Evolutionary conservation across 2,329 filamentous ascomycete genomes (phyloP), one percentile per base, ranked within the genome.

Genomic region (Metarhizium album): DNA sequence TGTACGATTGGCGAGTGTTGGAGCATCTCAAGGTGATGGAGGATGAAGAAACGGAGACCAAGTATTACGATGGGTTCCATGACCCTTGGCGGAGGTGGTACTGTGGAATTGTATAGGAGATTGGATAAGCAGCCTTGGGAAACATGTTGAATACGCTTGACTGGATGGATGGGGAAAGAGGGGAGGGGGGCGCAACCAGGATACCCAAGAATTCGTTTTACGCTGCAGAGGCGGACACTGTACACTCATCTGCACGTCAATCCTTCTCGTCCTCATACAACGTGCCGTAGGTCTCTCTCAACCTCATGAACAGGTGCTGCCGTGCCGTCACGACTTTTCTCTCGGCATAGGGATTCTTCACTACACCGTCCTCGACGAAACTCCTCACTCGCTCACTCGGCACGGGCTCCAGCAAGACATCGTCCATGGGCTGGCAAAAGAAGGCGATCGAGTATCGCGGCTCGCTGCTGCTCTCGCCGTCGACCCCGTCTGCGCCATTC

Each of bases 391-490:
- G 66, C 54, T 76, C 70, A 61, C 82, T 85, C 8, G 82, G 82
- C 45, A 86, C 79, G 1, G 78, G 67, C 46, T 73, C 73, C 47
- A 86, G 66, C 42, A 72, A 64, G 8, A 74, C 74, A 1, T 68
- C 64, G 7, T 76, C 70, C 4, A 76, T 73, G 1, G 83, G 83
- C 60, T 86, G 83, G 55, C 80, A 84, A 66, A 86, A 86, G 66
- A 79, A 86, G 6, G 78, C 83, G 55, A 86, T 82, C 9, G 79
- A 82, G 60, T 85, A 86, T 46, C 83, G 69, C 53, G 79, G 71
- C 24, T 74, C 75, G 1, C 62, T 59, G 31, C 68, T 74, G 3
- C 66, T 68, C 62, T 79, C 78, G n/a, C 72, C 74, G 2, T 64
- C 54, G 1, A 70, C 62, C 8, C 29, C 52, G 14, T 55, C 60